These are phyloP conservation scores for Thymus quinquecostatus DNA, from an alignment of 257 asterid genomes.

Conservation along the genomic window DNA sequence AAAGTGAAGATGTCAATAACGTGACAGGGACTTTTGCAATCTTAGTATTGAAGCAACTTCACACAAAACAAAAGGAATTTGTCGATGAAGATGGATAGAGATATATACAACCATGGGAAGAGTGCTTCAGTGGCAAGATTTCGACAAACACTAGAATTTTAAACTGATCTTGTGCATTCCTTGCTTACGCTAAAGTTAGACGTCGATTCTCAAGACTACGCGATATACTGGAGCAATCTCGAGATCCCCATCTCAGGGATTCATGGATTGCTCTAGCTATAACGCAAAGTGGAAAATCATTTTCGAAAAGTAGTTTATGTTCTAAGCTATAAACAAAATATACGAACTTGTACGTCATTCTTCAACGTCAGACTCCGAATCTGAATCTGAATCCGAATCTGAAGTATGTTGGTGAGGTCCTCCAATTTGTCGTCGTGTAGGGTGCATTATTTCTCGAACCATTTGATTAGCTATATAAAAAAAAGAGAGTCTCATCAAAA, in stretches of 20 bases:
- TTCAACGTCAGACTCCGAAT: slow-evolving; percentile 52
- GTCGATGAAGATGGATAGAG: neutral
- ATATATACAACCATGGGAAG: slow-evolving; percentile 11
- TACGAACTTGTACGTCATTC: slow-evolving; percentile 32
- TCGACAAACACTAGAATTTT: slow-evolving; percentile 9
- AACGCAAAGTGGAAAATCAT: neutral
- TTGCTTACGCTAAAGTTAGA: slow-evolving; percentile 1
- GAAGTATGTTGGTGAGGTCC: slow-evolving; percentile 50
- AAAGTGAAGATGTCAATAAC: neutral
- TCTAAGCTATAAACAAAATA: neutral
- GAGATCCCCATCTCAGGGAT: neutral
- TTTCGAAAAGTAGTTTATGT: neutral
- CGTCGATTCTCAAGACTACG: neutral
- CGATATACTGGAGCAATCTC: neutral
- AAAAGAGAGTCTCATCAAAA: slow-evolving; percentile 22
- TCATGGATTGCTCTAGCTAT: neutral
- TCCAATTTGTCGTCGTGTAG: slow-evolving; percentile 55
- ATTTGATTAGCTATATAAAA: slow-evolving; percentile 35
- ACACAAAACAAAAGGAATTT: neutral
- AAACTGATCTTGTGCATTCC: neutral
- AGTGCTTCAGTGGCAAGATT: slow-evolving; percentile 1
- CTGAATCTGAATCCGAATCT: slow-evolving; percentile 22
- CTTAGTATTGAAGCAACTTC: neutral
- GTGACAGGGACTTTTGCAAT: neutral
- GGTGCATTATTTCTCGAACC: slow-evolving; percentile 50